phyloP scores from a whole-genome alignment of 2,329 filamentous ascomycete genomes.

The Aspergillus sp. region DNA sequence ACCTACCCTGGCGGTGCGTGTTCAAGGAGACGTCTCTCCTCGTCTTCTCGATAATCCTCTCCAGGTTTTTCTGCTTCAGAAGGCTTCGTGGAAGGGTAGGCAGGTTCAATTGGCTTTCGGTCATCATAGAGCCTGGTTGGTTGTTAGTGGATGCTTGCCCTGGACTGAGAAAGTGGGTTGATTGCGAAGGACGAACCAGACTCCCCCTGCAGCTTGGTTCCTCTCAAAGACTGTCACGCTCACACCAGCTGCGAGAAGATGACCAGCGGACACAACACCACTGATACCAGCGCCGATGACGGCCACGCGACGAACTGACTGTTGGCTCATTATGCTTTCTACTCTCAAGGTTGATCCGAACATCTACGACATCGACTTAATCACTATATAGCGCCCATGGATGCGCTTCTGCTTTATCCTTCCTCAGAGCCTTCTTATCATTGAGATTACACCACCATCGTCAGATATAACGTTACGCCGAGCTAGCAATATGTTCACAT shows the following conservation, averaged over 20 bases:
- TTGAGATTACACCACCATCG: not conserved
- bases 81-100: too few species aligned
- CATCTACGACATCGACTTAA: too few species aligned
- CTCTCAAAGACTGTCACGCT: conserved; percentile 54
- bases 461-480: not conserved
- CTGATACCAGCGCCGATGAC: conserved; percentile 51
- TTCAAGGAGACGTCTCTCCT: conserved; percentile 6
- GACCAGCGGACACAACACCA: conserved; percentile 42
- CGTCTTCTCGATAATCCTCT: too few species aligned
- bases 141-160: not conserved
- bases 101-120: conserved; percentile 15
- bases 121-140: conserved; percentile 46
- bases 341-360: not conserved
- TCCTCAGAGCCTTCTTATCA: too few species aligned
- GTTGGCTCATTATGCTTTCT: conserved; percentile 14
- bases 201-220: conserved; percentile 48
- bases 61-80: too few species aligned
- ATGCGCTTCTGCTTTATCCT: too few species aligned
- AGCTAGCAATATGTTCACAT: not conserved
- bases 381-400: too few species aligned
- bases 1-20: conserved; percentile 50
- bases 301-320: conserved; percentile 28
- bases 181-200: conserved; percentile 44
- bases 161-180: not conserved
- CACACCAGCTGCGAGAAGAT: conserved; percentile 42